These are phyloP conservation scores for Termitomyces sp. DNA, from an alignment of 768 basidiomycete species.

Conservation along the genomic window DNA sequence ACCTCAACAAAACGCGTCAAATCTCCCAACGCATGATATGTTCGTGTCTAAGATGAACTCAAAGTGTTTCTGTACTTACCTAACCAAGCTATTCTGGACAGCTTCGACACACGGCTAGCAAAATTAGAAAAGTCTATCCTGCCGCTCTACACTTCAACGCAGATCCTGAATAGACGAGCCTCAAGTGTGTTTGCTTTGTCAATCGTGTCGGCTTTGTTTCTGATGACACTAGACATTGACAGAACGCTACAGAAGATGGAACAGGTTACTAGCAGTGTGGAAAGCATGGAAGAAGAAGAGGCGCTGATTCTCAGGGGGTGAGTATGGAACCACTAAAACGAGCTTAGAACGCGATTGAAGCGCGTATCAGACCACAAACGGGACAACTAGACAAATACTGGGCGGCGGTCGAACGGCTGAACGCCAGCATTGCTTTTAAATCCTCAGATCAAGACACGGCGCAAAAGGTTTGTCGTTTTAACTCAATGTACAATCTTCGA, in stretches of 20 bases:
- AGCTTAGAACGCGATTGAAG: background rate
- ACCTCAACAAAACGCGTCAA: constrained; percentile 79
- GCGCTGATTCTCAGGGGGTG: constrained; percentile 75
- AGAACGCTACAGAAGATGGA: constrained; percentile 73
- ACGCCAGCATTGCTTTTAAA: constrained; percentile 76
- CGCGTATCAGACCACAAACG: constrained; percentile 55
- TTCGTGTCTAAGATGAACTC: constrained; percentile 28
- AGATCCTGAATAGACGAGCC: constrained; percentile 64
- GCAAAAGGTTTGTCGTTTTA: constrained; percentile 38
- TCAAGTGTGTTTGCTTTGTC: constrained; percentile 49
- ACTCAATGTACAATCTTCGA: background rate
- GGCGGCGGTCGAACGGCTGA: constrained; percentile 70
- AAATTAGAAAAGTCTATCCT: constrained; percentile 83
- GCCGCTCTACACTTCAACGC: constrained; percentile 76
- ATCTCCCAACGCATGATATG: constrained; percentile 85
- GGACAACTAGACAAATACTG: constrained; percentile 61
- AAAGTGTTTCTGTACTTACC: constrained; percentile 19
- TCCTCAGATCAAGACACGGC: constrained; percentile 47
- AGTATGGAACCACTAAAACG: constrained; percentile 12
- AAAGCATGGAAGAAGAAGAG: constrained; percentile 73
- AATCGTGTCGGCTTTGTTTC: background rate
- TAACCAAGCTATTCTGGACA: constrained; percentile 68
- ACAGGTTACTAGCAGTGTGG: constrained; percentile 68
- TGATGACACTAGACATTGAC: constrained; percentile 59
- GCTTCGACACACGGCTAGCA: constrained; percentile 76